These are phyloP conservation scores for Tothia fuscella DNA, from an alignment of 2,329 filamentous ascomycete genomes.

Conservation along the genomic window DNA sequence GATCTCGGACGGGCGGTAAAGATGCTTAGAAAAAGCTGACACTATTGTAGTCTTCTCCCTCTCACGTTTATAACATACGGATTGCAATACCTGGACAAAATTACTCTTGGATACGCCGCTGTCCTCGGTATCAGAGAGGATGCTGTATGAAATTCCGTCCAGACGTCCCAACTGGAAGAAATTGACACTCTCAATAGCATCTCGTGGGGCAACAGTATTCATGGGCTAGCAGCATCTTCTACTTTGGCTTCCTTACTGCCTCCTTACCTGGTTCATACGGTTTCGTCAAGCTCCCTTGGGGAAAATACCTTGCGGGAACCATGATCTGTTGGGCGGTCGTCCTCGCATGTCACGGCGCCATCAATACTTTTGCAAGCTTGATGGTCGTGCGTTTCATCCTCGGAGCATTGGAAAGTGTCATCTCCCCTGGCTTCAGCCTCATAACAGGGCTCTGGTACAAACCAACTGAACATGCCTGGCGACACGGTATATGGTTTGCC, in stretches of 20 bases:
- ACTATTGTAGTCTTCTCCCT: conserved; percentile 10
- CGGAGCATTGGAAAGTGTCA: conserved; percentile 58
- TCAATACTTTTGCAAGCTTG: conserved; percentile 47
- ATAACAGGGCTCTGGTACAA: conserved; percentile 57
- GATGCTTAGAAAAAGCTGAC: neutral
- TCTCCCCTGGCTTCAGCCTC: conserved; percentile 55
- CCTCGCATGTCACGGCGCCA: conserved; percentile 50
- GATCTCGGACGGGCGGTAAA: too few species aligned
- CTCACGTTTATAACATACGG: conserved; percentile 15
- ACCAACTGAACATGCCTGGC: neutral
- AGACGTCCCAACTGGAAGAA: neutral
- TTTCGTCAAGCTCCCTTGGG: conserved; percentile 52
- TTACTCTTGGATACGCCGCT: conserved; percentile 14
- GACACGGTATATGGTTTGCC: conserved; percentile 45
- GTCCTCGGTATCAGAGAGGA: conserved; percentile 16
- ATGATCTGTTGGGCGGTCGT: conserved; percentile 53
- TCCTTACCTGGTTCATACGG: conserved; percentile 61
- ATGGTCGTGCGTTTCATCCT: conserved; percentile 52
- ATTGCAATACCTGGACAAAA: conserved; percentile 17
- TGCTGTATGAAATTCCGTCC: neutral
- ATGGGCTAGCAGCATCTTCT: conserved; percentile 65
- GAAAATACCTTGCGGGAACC: conserved; percentile 52
- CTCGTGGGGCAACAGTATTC: conserved; percentile 39
- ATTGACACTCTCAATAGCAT: neutral
- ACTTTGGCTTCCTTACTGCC: conserved; percentile 58